phyloP scores from a whole-genome alignment of 345 rosid genomes.

The Brassica nigra region DNA sequence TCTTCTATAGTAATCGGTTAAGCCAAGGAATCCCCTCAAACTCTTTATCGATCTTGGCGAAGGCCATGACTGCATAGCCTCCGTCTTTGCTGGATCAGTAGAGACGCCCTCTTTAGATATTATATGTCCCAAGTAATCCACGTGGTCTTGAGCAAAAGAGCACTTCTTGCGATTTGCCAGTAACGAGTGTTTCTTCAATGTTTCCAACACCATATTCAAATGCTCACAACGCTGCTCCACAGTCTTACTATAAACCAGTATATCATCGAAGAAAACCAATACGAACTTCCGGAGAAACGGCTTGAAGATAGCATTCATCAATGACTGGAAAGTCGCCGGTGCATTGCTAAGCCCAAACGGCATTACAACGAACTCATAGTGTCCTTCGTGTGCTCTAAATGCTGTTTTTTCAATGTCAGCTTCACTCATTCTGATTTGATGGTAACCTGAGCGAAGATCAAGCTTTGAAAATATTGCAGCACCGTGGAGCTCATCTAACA shows the following conservation, averaged over 20 bases:
- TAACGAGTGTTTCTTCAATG: background rate
- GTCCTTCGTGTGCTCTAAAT: background rate
- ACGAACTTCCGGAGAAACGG: background rate
- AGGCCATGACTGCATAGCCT: background rate
- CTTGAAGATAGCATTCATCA: background rate
- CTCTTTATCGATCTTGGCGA: background rate
- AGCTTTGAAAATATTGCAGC: background rate
- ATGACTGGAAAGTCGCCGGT: background rate
- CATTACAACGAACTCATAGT: background rate
- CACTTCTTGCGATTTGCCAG: background rate
- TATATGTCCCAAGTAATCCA: background rate
- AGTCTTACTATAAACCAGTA: background rate
- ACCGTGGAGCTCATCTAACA: background rate
- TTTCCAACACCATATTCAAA: background rate
- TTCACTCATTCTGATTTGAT: background rate
- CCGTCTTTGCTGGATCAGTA: background rate
- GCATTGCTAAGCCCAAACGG: background rate
- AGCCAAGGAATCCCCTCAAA: background rate
- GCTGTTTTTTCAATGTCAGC: background rate
- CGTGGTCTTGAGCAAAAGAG: background rate
- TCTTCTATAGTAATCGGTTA: background rate
- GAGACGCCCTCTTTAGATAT: background rate
- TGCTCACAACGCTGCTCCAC: background rate
- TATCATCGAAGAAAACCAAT: background rate
- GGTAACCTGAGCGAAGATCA: background rate